These are phyloP conservation scores for Plasmodium gonderi DNA, from an alignment of 169 alveolate genomes.

Conservation along the genomic window DNA sequence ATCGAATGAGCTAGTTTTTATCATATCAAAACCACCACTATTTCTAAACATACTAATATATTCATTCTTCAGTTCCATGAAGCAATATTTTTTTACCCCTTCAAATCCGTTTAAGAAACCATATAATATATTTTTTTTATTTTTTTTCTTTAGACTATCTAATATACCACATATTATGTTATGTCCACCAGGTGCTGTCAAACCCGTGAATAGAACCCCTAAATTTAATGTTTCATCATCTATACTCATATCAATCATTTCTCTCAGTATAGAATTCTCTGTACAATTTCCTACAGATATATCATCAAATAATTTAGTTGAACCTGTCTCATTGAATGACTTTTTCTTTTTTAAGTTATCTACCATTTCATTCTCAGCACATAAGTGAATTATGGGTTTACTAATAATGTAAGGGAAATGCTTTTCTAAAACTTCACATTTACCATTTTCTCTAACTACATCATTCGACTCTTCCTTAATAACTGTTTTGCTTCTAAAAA, in stretches of 20 bases:
- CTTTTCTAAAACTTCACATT: not conserved
- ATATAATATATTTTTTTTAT: slow-evolving; percentile 87
- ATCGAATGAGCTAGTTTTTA: slow-evolving; percentile 94
- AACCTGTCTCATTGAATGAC: not conserved
- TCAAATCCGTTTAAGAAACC: slow-evolving; percentile 93
- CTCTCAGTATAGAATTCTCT: slow-evolving; percentile 10
- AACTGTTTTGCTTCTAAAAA: slow-evolving; percentile 11
- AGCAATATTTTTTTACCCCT: slow-evolving; percentile 92
- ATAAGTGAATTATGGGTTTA: slow-evolving; percentile 19
- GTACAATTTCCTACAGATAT: slow-evolving; percentile 1
- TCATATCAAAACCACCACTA: slow-evolving; percentile 96
- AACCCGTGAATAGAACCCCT: slow-evolving; percentile 96
- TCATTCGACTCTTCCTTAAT: slow-evolving; percentile 8
- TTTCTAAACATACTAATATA: slow-evolving; percentile 93
- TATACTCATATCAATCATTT: not conserved
- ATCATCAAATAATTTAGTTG: not conserved
- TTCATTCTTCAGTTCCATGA: slow-evolving; percentile 90
- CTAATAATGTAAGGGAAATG: slow-evolving; percentile 22
- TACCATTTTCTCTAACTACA: not conserved
- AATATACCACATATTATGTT: slow-evolving; percentile 94
- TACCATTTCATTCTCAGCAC: not conserved
- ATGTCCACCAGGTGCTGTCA: slow-evolving; percentile 98
- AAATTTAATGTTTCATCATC: slow-evolving; percentile 49
- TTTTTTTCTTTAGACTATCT: slow-evolving; percentile 89
- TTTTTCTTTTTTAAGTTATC: not conserved